Conservation (phyloP, 306 rosid species). For the Hylodesmum podocarpum region DNA sequence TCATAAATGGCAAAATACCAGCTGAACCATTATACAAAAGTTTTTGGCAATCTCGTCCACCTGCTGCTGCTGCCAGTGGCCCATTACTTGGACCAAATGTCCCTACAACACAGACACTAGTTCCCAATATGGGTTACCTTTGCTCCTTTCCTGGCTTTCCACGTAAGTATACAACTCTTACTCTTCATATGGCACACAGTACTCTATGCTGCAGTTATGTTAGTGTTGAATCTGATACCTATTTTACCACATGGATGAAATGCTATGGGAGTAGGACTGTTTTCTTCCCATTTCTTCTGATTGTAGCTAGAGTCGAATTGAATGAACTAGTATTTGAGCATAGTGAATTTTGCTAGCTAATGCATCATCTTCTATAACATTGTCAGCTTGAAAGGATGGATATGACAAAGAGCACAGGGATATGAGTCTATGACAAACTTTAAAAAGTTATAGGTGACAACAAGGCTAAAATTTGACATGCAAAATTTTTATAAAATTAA, state of each 20-base stretch:
- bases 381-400: background rate
- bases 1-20: too few relatives aligned
- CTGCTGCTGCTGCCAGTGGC: slow-evolving; percentile 23
- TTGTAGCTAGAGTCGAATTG: background rate
- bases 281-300: background rate
- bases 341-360: background rate
- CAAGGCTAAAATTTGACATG: background rate
- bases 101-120: slow-evolving; percentile 29
- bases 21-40: too few relatives aligned
- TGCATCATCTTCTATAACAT: background rate
- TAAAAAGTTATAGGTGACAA: background rate
- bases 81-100: slow-evolving; percentile 30
- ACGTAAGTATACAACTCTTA: slow-evolving; percentile 36
- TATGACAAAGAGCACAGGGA: background rate
- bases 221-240: background rate
- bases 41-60: slow-evolving; percentile 42
- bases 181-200: too few relatives aligned
- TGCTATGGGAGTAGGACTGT: background rate
- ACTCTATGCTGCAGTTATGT: background rate
- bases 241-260: background rate
- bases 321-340: background rate
- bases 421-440: background rate
- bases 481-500: background rate
- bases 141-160: slow-evolving; percentile 45
- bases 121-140: slow-evolving; percentile 46